These are phyloP conservation scores for Talaromyces albobiverticillius DNA, from an alignment of 2,329 filamentous ascomycete genomes.

Conservation along the genomic window DNA sequence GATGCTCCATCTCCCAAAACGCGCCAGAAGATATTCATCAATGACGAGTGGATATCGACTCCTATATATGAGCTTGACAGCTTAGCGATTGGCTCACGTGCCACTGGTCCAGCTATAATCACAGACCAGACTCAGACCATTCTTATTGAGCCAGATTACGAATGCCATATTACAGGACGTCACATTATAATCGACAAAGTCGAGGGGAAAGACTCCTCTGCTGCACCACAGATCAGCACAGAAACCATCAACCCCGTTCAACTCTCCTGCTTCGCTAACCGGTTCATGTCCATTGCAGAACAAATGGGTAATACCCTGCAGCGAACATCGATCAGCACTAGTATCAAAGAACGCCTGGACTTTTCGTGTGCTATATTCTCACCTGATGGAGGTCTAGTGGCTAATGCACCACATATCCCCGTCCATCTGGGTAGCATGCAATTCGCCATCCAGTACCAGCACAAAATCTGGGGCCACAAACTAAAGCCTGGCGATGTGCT, in stretches of 20 bases:
- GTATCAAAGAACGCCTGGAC: constrained; percentile 80
- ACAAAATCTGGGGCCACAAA: constrained; percentile 70
- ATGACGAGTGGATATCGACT: constrained; percentile 70
- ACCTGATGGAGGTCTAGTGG: constrained; percentile 66
- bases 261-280: constrained; percentile 73
- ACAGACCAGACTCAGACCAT: constrained; percentile 47
- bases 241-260: constrained; percentile 70
- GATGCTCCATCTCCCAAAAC: constrained; percentile 53
- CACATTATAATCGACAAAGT: constrained; percentile 79
- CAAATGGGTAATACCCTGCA: constrained; percentile 77
- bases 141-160: constrained; percentile 64
- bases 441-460: constrained; percentile 72
- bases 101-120: constrained; percentile 46
- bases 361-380: constrained; percentile 81
- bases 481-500: constrained; percentile 73
- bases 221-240: constrained; percentile 44
- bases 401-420: constrained; percentile 67
- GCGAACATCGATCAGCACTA: constrained; percentile 77
- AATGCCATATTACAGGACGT: constrained; percentile 69
- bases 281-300: constrained; percentile 82
- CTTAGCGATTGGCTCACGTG: constrained; percentile 65
- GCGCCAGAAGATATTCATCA: constrained; percentile 68
- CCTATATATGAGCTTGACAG: constrained; percentile 76
- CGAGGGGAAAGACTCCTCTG: constrained; percentile 43
- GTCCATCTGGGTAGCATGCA: constrained; percentile 79